Conservation (phyloP, 768 basidiomycete species). For the Suillus lakei region DNA sequence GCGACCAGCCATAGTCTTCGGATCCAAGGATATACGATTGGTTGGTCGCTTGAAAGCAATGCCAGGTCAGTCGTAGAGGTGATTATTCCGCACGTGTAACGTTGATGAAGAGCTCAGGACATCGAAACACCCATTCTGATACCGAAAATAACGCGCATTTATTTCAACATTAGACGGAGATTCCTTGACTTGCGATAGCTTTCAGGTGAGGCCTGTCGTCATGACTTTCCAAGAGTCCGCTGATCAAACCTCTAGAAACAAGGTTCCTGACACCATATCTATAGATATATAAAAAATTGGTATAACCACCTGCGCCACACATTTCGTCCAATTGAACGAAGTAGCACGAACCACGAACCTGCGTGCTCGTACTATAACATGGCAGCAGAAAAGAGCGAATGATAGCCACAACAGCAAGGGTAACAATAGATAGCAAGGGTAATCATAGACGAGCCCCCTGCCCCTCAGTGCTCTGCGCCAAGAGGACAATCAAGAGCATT, state of each 20-base stretch:
- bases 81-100: neutral
- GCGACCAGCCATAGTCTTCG: neutral
- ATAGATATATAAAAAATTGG: neutral
- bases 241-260: neutral
- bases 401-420: neutral
- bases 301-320: neutral
- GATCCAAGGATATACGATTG: neutral
- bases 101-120: neutral
- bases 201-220: neutral
- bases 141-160: neutral
- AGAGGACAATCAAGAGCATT: neutral
- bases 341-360: neutral
- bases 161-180: neutral
- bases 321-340: neutral
- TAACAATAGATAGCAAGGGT: no score
- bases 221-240: neutral
- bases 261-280: neutral
- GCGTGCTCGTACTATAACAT: neutral
- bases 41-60: neutral
- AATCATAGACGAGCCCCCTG: no score
- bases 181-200: neutral
- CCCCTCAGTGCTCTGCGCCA: no score
- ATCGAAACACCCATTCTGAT: neutral
- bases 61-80: neutral
- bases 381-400: neutral